These are phyloP conservation scores for Trichoderma sp. DNA, from an alignment of 2,329 filamentous ascomycete species.

Conservation along the genomic window DNA sequence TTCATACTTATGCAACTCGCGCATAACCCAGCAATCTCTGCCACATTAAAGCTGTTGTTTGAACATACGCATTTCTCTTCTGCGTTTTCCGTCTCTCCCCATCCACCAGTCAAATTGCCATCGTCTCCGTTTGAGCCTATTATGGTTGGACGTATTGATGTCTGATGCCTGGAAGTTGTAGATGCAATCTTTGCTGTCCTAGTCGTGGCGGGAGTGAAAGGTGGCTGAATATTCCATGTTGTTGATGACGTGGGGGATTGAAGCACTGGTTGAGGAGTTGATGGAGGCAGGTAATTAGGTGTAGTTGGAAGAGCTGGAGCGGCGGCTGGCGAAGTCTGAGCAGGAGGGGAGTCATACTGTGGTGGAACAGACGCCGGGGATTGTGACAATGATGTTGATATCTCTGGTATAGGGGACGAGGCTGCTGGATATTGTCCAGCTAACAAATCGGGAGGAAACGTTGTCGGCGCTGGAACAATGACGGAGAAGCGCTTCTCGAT, in stretches of 20 bases:
- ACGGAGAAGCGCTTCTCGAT: slow-evolving; percentile 31
- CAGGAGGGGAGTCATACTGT: not conserved
- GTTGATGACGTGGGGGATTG: not conserved
- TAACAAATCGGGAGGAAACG: slow-evolving; percentile 27
- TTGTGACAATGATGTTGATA: not conserved
- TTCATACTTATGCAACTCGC: slow-evolving; percentile 38
- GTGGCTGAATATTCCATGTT: not conserved
- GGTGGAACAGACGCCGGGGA: not conserved
- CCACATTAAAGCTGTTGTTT: slow-evolving; percentile 42
- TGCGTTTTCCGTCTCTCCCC: slow-evolving; percentile 13
- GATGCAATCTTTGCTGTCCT: not conserved
- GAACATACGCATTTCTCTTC: slow-evolving; percentile 40
- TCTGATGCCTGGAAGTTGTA: not conserved
- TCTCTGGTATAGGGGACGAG: not conserved
- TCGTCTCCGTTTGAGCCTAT: not conserved
- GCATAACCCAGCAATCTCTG: slow-evolving; percentile 38
- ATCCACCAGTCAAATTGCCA: slow-evolving; percentile 19
- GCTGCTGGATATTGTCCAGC: not conserved
- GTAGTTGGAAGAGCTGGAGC: not conserved
- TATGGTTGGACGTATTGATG: not conserved
- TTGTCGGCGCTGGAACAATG: slow-evolving; percentile 34
- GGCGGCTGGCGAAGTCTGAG: not conserved
- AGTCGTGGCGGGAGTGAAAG: too few relatives aligned
- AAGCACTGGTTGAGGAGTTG: not conserved
- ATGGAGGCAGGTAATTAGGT: not conserved